phyloP scores from a whole-genome alignment of 148 eudicot genomes.

The Vaccinium darrowii region DNA sequence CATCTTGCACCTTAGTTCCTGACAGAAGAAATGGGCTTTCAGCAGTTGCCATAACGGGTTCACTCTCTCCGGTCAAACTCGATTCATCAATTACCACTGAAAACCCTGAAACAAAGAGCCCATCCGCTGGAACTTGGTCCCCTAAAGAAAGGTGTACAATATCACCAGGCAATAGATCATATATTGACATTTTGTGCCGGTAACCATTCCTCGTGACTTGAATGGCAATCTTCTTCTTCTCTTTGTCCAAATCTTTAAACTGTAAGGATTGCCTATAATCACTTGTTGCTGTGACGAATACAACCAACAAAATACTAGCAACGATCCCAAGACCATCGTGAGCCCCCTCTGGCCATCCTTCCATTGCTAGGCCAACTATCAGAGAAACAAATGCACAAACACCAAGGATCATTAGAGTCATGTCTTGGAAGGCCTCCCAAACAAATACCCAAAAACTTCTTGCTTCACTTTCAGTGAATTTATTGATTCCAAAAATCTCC shows the following conservation, averaged over 20 bases:
- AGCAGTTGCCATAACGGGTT: conserved; percentile 69
- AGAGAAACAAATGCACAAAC: conserved; percentile 86
- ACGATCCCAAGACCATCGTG: conserved; percentile 96
- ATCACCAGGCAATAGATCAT: conserved; percentile 86
- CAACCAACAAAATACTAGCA: conserved; percentile 85
- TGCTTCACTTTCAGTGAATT: conserved; percentile 65
- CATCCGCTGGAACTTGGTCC: conserved; percentile 99
- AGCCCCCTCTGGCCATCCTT: conserved; percentile 95
- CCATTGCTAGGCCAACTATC: conserved; percentile 83
- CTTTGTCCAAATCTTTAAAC: conserved; percentile 87
- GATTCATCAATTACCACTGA: conserved; percentile 87
- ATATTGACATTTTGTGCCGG: conserved; percentile 83
- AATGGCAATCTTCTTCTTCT: conserved; percentile 83
- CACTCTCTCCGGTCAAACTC: conserved; percentile 95
- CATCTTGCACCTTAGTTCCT: conserved; percentile 96
- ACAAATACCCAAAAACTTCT: conserved; percentile 84
- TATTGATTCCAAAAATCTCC: conserved; percentile 70
- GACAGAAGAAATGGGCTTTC: conserved; percentile 85
- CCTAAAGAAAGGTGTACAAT: conserved; percentile 91
- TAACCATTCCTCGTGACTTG: conserved; percentile 88
- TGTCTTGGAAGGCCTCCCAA: conserved; percentile 96
- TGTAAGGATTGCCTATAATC: conserved; percentile 93
- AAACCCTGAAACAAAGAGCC: conserved; percentile 88
- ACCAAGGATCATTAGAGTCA: conserved; percentile 97
- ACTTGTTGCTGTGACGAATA: conserved; percentile 91